Base-by-base conservation (phyloP, 176 grass and related monocot genomes). In the Triticum urartu region DNA sequence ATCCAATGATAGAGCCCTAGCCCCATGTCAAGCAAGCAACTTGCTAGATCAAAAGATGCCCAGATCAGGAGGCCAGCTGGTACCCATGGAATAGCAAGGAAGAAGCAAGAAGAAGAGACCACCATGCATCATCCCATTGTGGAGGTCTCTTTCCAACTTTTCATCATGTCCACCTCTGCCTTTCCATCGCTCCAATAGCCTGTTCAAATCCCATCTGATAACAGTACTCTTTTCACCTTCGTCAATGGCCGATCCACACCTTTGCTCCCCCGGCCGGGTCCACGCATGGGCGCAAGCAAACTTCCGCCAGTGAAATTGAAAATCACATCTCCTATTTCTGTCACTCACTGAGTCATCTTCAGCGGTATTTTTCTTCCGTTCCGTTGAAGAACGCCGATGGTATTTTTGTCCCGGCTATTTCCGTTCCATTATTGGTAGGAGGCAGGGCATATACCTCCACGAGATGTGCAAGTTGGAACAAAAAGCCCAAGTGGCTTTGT, bases 61-160 rank as follows among this genome's bases (percentile, higher is more conserved):
- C 28, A 26, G 20, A 78, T 58, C 30, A 39, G 50, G n/a, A 78
- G 62, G 30, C 30, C 73, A 38, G 62, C 73, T 13, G 22, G 56
- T 59, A 59, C 20, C 56, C 18, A 59, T 59, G 56, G 56, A 59
- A 59, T 59, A 59, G 56, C 56, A 59, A 59, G 56, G 2, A 59
- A 59, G 56, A 59, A 59, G 56, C 56, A 59, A 59, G 5, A 42
- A 42, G 39, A 56, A 2, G 54, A 59, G 56, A 21, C 56, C 56
- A 30, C 28, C 28, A 30, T 30, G 28, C 28, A 30, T 30, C 28
- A 30, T 30, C 28, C 1, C 56, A 1, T 67, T 38, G 81, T 64
- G 75, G 77, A 77, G 24, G 72, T 81, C 81, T 35, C 64, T 85
- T 21, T 85, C 86, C 39, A 43, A 61, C 61, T 81, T 84, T 88